Base-by-base conservation (phyloP, 768 basidiomycete species). In the Candolleomyces eurysporus region DNA sequence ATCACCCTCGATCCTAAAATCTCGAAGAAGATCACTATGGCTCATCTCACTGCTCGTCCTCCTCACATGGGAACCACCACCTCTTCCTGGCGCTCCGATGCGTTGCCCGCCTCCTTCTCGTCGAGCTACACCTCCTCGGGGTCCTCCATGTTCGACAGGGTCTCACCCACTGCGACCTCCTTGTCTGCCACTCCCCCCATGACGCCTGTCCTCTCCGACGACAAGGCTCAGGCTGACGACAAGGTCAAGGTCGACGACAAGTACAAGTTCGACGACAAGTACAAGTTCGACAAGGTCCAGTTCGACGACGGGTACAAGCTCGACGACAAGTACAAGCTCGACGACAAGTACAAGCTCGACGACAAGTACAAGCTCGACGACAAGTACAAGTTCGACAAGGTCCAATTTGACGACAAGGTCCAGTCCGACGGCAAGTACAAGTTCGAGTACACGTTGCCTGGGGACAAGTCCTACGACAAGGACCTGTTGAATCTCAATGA, bases 161-260 rank as follows among this genome's bases (percentile, higher is more conserved):
- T 51, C 5, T 16, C 46, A 48, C 16, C 46, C 48, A n/a, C 48
- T 21, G 30, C 19, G 19, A 61, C 69, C 8, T 67, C 65, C 48
- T 57, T 66, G 31, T 64, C 67, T 16, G 7, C 43, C 32, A 69
- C 66, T 10, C 67, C 67, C 51, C 67, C 69, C 48, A 55, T 64
- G 31, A 66, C 67, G 5, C 69, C 68, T 17, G 57, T 64, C 48
- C 31, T 32, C 19, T 57, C 63, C 11, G 22, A 43, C 17, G 52
- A 26, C 26, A 26, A 46, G n/a, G 53, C 40, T 51, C 40, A 43
- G 17, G 21, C 19, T 7, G 10, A 45, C 40, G 10, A 21, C 3
- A n/a, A 21, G 4, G 40, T 5, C 21, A 21, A 4, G 26, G 26
- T 26, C 26, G 26, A 26, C 26, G 26, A 26, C 26, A 26, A 26